Conservation (phyloP, 208 protist species). For the Leptomonas pyrrhocoris region DNA sequence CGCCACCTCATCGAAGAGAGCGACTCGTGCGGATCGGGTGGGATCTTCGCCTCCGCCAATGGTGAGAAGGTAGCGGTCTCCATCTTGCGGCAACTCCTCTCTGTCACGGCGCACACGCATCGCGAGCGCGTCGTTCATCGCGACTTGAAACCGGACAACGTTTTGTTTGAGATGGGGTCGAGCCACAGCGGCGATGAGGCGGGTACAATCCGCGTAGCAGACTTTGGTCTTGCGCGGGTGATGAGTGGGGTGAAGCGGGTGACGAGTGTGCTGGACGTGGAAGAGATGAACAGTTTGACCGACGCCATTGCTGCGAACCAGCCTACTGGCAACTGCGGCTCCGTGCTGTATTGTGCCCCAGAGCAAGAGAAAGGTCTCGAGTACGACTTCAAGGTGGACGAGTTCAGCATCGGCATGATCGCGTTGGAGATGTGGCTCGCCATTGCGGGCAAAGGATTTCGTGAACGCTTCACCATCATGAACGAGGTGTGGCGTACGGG, state of each 20-base stretch:
- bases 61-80: constrained; percentile 66
- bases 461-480: constrained; percentile 83
- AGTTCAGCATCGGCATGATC: constrained; percentile 90
- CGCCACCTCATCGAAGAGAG: constrained; percentile 77
- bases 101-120: constrained; percentile 78
- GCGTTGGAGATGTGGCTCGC: constrained; percentile 89
- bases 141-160: constrained; percentile 86
- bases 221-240: constrained; percentile 80
- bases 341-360: constrained; percentile 85
- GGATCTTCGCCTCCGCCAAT: constrained; percentile 51
- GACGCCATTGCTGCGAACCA: constrained; percentile 17
- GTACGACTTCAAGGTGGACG: constrained; percentile 89
- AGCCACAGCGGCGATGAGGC: constrained; percentile 47
- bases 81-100: constrained; percentile 80
- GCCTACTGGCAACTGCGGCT: constrained; percentile 68
- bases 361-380: constrained; percentile 73
- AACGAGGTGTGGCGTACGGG: constrained; percentile 66
- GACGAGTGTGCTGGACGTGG: constrained; percentile 48
- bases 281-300: constrained; percentile 23
- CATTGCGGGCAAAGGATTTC: constrained; percentile 76
- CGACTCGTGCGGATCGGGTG: constrained; percentile 36
- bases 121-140: constrained; percentile 77
- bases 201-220: constrained; percentile 77
- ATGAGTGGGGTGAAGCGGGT: constrained; percentile 57
- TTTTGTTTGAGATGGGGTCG: constrained; percentile 73